Evolutionary conservation across 2,329 filamentous ascomycete species (phyloP).

Genomic region (Eutypa lata): DNA sequence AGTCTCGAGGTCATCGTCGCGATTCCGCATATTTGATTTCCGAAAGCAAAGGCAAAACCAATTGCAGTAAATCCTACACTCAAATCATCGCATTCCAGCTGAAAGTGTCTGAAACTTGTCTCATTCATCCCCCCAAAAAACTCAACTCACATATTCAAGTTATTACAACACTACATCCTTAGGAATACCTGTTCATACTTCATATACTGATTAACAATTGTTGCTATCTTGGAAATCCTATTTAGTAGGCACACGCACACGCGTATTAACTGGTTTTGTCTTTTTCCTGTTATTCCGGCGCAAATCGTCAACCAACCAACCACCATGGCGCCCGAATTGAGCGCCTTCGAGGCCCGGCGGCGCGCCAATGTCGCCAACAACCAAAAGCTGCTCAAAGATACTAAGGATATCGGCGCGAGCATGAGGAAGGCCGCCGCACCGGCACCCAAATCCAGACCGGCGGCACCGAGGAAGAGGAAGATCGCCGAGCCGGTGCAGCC

Average conservation of each 20-base stretch:
- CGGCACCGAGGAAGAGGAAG: constrained; percentile 36
- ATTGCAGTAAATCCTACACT: no score
- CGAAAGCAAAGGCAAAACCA: not conserved
- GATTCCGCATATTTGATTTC: not conserved
- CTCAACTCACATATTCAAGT: no score
- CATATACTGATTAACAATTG: no score
- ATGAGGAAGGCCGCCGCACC: constrained; percentile 59
- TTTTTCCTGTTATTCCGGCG: no score
- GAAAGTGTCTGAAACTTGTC: no score
- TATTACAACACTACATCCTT: no score
- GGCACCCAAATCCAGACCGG: constrained; percentile 38
- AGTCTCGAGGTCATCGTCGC: constrained; percentile 6
- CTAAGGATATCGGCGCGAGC: constrained; percentile 68
- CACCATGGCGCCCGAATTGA: constrained; percentile 59
- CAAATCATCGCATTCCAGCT: not conserved
- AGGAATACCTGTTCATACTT: no score
- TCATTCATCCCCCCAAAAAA: no score
- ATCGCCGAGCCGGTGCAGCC: constrained; percentile 44
- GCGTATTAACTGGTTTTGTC: no score
- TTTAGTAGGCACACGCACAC: no score
- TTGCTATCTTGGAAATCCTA: no score
- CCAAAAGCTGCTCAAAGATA: constrained; percentile 68
- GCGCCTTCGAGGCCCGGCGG: constrained; percentile 81
- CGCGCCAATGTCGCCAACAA: constrained; percentile 88
- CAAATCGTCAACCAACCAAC: no score